Evolutionary conservation across 805 yeast species (phyloP).

Genomic region (Teunomyces gatunensis): DNA sequence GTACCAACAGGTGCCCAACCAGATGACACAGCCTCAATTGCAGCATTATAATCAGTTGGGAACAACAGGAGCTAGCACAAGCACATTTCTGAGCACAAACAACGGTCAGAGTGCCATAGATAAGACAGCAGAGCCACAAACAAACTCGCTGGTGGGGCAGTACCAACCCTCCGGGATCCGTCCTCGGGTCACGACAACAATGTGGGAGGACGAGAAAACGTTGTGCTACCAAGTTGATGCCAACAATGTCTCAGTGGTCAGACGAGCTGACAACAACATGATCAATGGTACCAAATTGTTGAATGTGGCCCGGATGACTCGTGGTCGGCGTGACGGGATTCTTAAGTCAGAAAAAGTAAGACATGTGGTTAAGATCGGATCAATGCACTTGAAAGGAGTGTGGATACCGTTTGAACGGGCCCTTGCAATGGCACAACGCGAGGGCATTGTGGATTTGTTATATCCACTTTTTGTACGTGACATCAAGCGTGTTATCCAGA

Average conservation of each 20-base stretch:
- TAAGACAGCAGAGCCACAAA: conserved; percentile 16
- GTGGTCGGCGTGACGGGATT: conserved; percentile 85
- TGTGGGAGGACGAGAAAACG: conserved; percentile 89
- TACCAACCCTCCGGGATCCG: conserved; percentile 48
- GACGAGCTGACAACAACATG: conserved; percentile 84
- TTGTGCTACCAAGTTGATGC: conserved; percentile 85
- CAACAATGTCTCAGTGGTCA: conserved; percentile 72
- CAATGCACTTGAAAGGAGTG: conserved; percentile 85
- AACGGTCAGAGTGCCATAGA: conserved; percentile 14
- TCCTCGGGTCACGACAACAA: conserved; percentile 76
- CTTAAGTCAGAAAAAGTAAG: conserved; percentile 73
- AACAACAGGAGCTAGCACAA: conserved; percentile 12
- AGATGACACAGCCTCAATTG: conserved; percentile 25
- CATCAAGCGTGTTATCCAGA: conserved; percentile 54
- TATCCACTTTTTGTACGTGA: conserved; percentile 54
- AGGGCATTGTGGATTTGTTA: conserved; percentile 48
- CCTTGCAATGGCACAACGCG: conserved; percentile 74
- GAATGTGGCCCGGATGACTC: conserved; percentile 83
- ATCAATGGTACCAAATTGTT: conserved; percentile 81
- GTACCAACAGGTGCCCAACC: conserved; percentile 25
- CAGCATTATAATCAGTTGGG: conserved; percentile 20
- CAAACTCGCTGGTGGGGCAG: conserved; percentile 39
- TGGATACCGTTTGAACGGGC: conserved; percentile 90
- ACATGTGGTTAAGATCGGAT: conserved; percentile 81
- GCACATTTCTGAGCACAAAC: conserved; percentile 9